Evolutionary conservation across 805 yeast genomes (phyloP), one percentile per base, ranked within the genome.

Genomic region (Naumovozyma dairenensis): DNA sequence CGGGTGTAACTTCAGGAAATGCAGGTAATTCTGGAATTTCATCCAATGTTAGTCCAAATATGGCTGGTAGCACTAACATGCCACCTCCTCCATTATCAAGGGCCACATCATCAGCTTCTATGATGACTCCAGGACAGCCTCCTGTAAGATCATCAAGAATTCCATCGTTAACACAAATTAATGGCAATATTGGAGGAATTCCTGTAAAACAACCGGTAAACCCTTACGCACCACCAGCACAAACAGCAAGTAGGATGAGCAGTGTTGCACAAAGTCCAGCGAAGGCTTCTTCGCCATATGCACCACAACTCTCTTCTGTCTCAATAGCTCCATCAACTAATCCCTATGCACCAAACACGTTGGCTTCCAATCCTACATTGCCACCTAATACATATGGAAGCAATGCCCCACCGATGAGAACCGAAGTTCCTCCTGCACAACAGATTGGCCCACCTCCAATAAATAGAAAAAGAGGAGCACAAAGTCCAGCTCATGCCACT

Each of bases 251-350:
- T n/a, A n/a, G n/a, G n/a, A n/a, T n/a, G n/a, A n/a, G n/a, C n/a
- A n/a, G 53, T 18, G 50, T 49, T n/a, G 42, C 9, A 10, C 14
- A 12, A 5, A 10, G 52, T 2, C 50, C 59, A 8, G 24, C 34
- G 17, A 21, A 28, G 14, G 55, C 61, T 16, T 33, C 42, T 34
- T 61, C 62, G 42, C 65, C 70, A 28, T 66, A 63, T 39, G 69
- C 67, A 16, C 57, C 61, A n/a, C 40, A 49, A 19, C 46, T 50
- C 32, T 17, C 25, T 21, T 29, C 28, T 7, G 36, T 35, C 8
- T 29, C 34, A n/a, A 28, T 34, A 6, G 32, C 42, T 16, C 40
- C 38, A 14, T 25, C 39, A 3, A 36, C 34, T 21, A 34, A 42
- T 26, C 39, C 46, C 19, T 42, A 43, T 21, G 39, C 40, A n/a